These are phyloP conservation scores for Fusarium penzigii DNA, from an alignment of 2,329 filamentous ascomycete genomes.

Conservation along the genomic window DNA sequence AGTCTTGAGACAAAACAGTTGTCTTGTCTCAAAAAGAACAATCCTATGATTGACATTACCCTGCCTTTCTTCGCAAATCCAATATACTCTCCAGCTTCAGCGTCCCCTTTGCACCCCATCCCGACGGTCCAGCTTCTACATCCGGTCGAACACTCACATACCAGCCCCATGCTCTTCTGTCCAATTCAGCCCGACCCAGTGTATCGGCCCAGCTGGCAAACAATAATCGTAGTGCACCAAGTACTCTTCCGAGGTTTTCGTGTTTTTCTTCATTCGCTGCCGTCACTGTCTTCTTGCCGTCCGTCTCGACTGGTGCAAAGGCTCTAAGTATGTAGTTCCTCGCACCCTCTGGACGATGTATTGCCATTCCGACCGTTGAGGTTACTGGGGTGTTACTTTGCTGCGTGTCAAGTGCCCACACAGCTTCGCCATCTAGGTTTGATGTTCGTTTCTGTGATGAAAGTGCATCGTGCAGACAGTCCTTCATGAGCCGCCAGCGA, in stretches of 20 bases:
- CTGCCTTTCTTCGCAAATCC: slow-evolving; percentile 46
- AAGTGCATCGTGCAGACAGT: slow-evolving; percentile 56
- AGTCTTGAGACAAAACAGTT: no score
- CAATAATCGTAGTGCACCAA: slow-evolving; percentile 71
- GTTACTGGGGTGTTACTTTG: slow-evolving; percentile 42
- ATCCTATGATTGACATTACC: not conserved
- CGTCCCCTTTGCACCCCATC: slow-evolving; percentile 81
- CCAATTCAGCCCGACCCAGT: slow-evolving; percentile 65
- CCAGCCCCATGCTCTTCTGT: slow-evolving; percentile 78
- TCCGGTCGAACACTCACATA: slow-evolving; percentile 76
- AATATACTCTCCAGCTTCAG: slow-evolving; percentile 69
- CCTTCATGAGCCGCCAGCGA: slow-evolving; percentile 63
- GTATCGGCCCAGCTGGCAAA: slow-evolving; percentile 73
- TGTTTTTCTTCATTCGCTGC: slow-evolving; percentile 62
- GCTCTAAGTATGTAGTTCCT: slow-evolving; percentile 57
- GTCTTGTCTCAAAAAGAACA: not conserved
- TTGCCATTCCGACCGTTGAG: slow-evolving; percentile 59
- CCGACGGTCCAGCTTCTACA: slow-evolving; percentile 70
- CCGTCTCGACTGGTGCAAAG: slow-evolving; percentile 51
- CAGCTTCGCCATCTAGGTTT: slow-evolving; percentile 48
- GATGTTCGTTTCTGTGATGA: slow-evolving; percentile 46
- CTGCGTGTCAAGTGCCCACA: slow-evolving; percentile 62
- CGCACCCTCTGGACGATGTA: slow-evolving; percentile 73
- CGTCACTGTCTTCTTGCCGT: slow-evolving; percentile 41
- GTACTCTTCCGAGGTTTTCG: slow-evolving; percentile 66